These are phyloP conservation scores for Epichloe brachyelytri DNA, from an alignment of 2,329 filamentous ascomycete genomes.

Conservation along the genomic window DNA sequence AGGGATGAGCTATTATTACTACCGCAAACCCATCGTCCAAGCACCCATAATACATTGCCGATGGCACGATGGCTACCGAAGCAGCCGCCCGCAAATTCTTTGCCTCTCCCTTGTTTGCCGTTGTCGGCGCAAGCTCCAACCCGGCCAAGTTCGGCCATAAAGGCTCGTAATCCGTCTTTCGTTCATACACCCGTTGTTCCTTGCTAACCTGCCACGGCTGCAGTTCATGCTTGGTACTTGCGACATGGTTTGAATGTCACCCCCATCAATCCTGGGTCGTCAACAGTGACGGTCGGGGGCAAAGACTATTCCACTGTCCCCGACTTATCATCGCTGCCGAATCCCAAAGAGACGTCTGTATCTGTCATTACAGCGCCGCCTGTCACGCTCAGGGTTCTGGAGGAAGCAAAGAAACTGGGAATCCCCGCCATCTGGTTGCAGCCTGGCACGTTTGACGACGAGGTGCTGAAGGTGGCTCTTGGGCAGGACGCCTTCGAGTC, in stretches of 20 bases:
- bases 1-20: too few species aligned
- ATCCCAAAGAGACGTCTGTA: conserved; percentile 59
- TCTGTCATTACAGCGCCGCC: conserved; percentile 79
- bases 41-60: neutral
- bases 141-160: conserved; percentile 79
- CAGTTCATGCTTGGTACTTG: conserved; percentile 87
- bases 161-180: conserved; percentile 35
- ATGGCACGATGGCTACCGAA: conserved; percentile 46
- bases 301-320: conserved; percentile 50
- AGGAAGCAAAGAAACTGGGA: conserved; percentile 63
- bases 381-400: conserved; percentile 60
- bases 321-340: conserved; percentile 50
- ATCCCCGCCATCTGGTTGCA: conserved; percentile 76
- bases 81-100: conserved; percentile 69
- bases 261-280: conserved; percentile 65
- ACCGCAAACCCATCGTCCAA: too few species aligned
- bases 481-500: conserved; percentile 49
- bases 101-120: conserved; percentile 65
- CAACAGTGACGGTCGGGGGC: conserved; percentile 47
- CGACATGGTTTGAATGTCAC: conserved; percentile 61
- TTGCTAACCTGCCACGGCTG: neutral
- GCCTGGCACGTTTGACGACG: conserved; percentile 74
- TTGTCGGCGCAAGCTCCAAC: conserved; percentile 81
- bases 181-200: neutral
- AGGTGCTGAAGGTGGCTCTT: conserved; percentile 56